Evolutionary conservation across 192 early-diverging fungal genomes (phyloP).

Genomic region (Linnemannia zychae): DNA sequence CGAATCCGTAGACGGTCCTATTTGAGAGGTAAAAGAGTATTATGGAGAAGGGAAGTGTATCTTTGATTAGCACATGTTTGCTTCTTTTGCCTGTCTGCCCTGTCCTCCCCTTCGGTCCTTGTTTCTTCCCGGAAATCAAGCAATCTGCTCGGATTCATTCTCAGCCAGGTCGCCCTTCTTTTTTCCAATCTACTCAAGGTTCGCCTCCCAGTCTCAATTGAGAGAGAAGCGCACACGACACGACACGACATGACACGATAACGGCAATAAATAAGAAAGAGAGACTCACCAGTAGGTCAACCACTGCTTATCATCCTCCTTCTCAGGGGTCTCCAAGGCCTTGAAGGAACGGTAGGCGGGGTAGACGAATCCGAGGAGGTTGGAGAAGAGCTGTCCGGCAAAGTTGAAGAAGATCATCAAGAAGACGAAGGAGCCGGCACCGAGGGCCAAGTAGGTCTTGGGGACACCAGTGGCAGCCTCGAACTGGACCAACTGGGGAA

Average conservation of each 20-base stretch:
- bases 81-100: not conserved
- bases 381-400: constrained; percentile 81
- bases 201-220: not conserved
- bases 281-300: constrained; percentile 84
- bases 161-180: not conserved
- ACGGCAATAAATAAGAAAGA: not conserved
- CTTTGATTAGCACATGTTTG: not conserved
- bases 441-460: constrained; percentile 89
- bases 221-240: not conserved
- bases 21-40: not conserved
- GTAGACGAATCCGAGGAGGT: constrained; percentile 91
- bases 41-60: not conserved
- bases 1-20: constrained; percentile 88
- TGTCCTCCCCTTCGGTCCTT: not conserved
- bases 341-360: constrained; percentile 95
- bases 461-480: constrained; percentile 85
- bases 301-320: constrained; percentile 90
- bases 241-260: not conserved
- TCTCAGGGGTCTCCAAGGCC: constrained; percentile 87
- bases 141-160: not conserved
- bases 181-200: not conserved
- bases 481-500: constrained; percentile 74
- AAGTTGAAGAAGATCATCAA: constrained; percentile 94
- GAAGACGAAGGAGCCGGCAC: constrained; percentile 69
- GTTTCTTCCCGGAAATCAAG: not conserved